Percentiles rank a stretch among this genome's conserved stretches.
Evolutionary conservation across 1,139 yeast genomes (phyloP).

Genomic region (Schizosaccharomyces versatilis): DNA sequence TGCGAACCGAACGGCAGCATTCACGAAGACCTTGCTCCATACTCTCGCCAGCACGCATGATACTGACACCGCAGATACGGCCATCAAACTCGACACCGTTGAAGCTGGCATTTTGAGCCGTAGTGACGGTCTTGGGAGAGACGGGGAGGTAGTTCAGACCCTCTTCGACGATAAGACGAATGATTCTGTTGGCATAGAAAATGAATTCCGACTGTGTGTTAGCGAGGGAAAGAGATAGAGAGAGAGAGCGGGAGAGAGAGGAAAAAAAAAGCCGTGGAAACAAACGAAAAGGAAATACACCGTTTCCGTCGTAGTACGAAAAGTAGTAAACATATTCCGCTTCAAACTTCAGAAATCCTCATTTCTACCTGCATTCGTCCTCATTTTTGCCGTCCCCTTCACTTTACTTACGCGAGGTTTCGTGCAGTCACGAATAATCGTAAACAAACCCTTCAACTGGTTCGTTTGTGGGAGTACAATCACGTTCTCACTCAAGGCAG

Average conservation of each 20-base stretch:
- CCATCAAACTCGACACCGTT: constrained; percentile 72
- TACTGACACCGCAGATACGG: constrained; percentile 89
- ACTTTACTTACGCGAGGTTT: constrained; percentile 32
- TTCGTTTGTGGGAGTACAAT: constrained; percentile 64
- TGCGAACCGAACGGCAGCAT: constrained; percentile 84
- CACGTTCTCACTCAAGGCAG: constrained; percentile 21
- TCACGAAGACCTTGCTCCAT: constrained; percentile 97
- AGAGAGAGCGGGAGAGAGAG: not conserved
- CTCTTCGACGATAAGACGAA: constrained; percentile 76
- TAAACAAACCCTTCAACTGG: constrained; percentile 67
- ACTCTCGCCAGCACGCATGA: constrained; percentile 92
- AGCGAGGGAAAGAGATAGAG: not conserved
- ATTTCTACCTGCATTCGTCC: no score
- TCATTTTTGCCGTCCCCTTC: not conserved
- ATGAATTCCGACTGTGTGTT: constrained; percentile 48
- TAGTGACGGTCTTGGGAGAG: constrained; percentile 37
- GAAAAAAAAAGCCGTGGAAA: not conserved
- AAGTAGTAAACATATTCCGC: no score
- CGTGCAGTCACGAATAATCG: constrained; percentile 61
- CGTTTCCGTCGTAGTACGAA: no score
- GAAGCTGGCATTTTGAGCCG: constrained; percentile 38
- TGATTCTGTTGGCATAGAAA: constrained; percentile 83
- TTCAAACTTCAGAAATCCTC: no score
- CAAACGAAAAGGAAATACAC: not conserved
- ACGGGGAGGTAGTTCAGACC: constrained; percentile 79